Conservation (phyloP, 345 rosid genomes). For the Laguncularia racemosa region DNA sequence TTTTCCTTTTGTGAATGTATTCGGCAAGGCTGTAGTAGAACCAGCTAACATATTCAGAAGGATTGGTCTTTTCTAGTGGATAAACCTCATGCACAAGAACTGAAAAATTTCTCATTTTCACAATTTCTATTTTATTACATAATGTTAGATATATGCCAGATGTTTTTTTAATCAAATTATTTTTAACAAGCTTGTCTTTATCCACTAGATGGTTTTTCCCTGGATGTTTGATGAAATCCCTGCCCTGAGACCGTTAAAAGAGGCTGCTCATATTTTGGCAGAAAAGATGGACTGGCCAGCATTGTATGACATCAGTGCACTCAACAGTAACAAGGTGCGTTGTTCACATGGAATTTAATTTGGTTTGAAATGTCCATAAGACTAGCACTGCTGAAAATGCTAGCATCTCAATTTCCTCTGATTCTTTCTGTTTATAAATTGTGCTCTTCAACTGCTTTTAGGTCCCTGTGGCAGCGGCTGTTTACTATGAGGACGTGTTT, state of each 20-base stretch:
- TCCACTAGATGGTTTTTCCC: conserved; percentile 15
- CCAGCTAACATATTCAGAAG: no score
- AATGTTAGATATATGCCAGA: background rate
- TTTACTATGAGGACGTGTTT: conserved; percentile 81
- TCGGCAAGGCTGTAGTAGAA: no score
- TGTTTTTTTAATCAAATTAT: background rate
- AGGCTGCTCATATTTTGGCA: conserved; percentile 55
- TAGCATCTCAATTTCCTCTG: background rate
- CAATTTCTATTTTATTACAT: background rate
- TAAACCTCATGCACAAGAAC: no score
- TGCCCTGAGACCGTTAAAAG: conserved; percentile 62
- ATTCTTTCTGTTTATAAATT: no score
- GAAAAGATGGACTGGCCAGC: conserved; percentile 84
- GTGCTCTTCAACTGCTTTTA: conserved; percentile 1
- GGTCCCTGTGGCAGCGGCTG: conserved; percentile 92
- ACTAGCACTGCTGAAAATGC: background rate
- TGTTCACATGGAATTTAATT: background rate
- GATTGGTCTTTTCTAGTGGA: no score
- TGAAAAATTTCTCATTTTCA: no score
- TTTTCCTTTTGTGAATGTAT: no score
- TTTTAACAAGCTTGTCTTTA: background rate
- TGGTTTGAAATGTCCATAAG: background rate
- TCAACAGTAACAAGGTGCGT: conserved; percentile 58
- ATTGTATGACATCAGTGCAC: conserved; percentile 37
- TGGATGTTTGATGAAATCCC: conserved; percentile 95